A percentile compares a stretch with the other conserved stretches of the same genome.
These are phyloP conservation scores for Cutaneotrichosporon sp. DNA, from an alignment of 1,284 basidiomycete genomes.

Conservation along the genomic window DNA sequence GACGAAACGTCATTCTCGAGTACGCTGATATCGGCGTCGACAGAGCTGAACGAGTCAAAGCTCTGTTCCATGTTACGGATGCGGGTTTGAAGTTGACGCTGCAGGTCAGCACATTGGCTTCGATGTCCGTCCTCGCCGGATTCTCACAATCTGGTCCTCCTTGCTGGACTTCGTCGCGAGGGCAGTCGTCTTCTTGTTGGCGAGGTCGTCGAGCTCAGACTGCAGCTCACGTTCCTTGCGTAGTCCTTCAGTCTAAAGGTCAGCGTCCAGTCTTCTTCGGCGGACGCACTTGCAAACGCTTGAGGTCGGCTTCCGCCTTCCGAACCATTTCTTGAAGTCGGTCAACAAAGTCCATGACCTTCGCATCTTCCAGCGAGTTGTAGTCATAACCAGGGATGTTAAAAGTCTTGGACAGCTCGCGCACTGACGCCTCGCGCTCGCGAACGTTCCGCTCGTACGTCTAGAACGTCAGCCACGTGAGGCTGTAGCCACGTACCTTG, in stretches of 20 bases:
- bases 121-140: not conserved
- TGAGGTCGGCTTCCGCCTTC: slow-evolving; percentile 42
- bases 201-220: slow-evolving; percentile 40
- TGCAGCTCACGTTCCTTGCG: slow-evolving; percentile 47
- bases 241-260: slow-evolving; percentile 28
- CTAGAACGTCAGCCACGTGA: slow-evolving; percentile 53
- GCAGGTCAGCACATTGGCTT: not conserved
- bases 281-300: slow-evolving; percentile 31
- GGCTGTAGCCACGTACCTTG: slow-evolving; percentile 32
- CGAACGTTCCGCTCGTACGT: slow-evolving; percentile 70
- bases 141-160: slow-evolving; percentile 65
- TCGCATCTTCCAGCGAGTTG: slow-evolving; percentile 43
- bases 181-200: slow-evolving; percentile 36
- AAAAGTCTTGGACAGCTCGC: slow-evolving; percentile 66
- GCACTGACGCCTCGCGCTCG: slow-evolving; percentile 72
- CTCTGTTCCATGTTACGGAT: slow-evolving; percentile 58
- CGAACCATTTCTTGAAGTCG: slow-evolving; percentile 42
- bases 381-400: slow-evolving; percentile 70
- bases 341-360: slow-evolving; percentile 43
- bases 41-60: slow-evolving; percentile 61
- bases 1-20: slow-evolving; percentile 68
- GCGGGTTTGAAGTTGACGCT: slow-evolving; percentile 39
- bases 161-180: slow-evolving; percentile 45
- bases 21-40: slow-evolving; percentile 62
- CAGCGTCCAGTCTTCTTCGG: slow-evolving; percentile 16